A percentile compares a stretch with the other conserved stretches of the same genome.
phyloP scores from a whole-genome alignment of 2,329 filamentous ascomycete species.

The Arthrobotrys iridis region DNA sequence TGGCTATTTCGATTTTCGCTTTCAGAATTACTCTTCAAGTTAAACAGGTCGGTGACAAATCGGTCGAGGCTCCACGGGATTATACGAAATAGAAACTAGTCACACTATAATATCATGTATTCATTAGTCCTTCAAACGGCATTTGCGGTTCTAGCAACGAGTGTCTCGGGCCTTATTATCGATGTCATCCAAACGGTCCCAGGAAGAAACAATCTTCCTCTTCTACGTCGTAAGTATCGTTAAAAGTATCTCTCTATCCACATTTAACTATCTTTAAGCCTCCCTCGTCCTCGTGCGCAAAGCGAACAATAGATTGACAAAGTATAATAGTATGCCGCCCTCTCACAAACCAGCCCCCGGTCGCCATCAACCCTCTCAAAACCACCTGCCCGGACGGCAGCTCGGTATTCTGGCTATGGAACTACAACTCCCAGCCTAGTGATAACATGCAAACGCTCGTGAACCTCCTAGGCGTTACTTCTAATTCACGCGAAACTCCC shows the following conservation, averaged over 20 bases:
- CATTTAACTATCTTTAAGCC: neutral
- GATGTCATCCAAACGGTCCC: slow-evolving; percentile 15
- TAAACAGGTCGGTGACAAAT: too few relatives aligned
- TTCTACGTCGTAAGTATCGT: slow-evolving; percentile 27
- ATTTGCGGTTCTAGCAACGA: neutral
- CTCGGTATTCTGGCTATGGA: slow-evolving; percentile 37
- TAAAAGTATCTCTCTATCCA: neutral
- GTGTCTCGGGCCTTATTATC: slow-evolving; percentile 32
- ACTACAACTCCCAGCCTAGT: slow-evolving; percentile 26
- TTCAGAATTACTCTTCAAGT: too few relatives aligned
- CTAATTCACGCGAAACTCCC: neutral
- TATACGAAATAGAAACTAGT: neutral
- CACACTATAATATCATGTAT: neutral
- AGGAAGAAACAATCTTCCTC: neutral
- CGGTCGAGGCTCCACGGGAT: too few relatives aligned
- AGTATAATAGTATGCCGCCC: slow-evolving; percentile 43
- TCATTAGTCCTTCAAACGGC: neutral
- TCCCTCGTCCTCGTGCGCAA: neutral
- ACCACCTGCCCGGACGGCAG: neutral
- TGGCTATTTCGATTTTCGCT: too few relatives aligned
- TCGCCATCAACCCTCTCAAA: slow-evolving; percentile 11
- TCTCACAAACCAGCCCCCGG: neutral
- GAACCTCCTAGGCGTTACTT: slow-evolving; percentile 3
- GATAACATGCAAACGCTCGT: slow-evolving; percentile 4
- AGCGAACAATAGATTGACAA: neutral